A percentile compares a stretch with the other conserved stretches of the same genome.
Conservation (phyloP, 2,329 filamentous ascomycete species). For the Passalora sequoiae region DNA sequence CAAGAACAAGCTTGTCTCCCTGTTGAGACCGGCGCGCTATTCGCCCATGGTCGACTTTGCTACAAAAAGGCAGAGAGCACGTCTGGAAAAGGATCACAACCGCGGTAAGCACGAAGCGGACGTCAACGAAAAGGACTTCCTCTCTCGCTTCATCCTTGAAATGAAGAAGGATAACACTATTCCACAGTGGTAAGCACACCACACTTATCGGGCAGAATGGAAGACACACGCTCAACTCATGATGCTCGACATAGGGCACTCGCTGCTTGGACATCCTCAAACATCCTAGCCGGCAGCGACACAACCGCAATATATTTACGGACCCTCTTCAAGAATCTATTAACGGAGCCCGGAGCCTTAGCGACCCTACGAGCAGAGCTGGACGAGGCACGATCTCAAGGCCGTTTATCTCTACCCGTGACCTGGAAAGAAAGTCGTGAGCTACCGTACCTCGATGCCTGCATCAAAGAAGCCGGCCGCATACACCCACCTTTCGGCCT, state of each 20-base stretch:
- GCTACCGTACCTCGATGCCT: slow-evolving; percentile 25
- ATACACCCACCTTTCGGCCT: slow-evolving; percentile 24
- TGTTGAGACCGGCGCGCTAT: not conserved
- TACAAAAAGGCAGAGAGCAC: not conserved
- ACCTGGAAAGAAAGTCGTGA: slow-evolving; percentile 15
- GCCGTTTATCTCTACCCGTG: slow-evolving; percentile 19
- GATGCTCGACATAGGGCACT: not conserved
- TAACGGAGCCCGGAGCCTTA: slow-evolving; percentile 10
- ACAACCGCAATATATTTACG: not conserved
- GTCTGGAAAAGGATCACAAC: not conserved
- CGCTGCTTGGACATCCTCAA: not conserved
- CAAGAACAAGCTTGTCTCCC: not conserved
- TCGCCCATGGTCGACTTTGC: too few species aligned
- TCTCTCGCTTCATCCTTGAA: slow-evolving; percentile 26
- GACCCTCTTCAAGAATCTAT: slow-evolving; percentile 14
- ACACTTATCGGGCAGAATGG: too few species aligned
- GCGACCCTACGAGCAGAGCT: slow-evolving; percentile 16
- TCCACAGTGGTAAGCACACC: too few species aligned
- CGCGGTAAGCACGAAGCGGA: not conserved
- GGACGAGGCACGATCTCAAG: slow-evolving; percentile 8
- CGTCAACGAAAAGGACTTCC: slow-evolving; percentile 22
- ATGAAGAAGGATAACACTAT: slow-evolving; percentile 25
- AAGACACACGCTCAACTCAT: too few species aligned
- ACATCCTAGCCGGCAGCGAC: not conserved
- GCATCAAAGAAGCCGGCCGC: slow-evolving; percentile 25